phyloP scores from a whole-genome alignment of 176 grass and related monocot genomes.

The Luzula sylvatica region DNA sequence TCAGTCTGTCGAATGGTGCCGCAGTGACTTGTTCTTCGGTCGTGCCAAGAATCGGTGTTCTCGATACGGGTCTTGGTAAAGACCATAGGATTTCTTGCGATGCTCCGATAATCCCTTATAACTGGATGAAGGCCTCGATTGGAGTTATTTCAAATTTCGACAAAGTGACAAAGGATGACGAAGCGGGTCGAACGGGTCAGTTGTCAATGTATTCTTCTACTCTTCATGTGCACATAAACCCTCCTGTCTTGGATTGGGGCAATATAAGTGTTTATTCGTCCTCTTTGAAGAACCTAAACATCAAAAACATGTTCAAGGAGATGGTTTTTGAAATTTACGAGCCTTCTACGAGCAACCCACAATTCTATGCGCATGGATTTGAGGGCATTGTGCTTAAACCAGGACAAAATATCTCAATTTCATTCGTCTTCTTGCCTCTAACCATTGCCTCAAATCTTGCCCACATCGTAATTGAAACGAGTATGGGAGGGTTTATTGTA shows the following conservation, averaged over 20 bases:
- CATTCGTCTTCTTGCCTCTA: conserved; percentile 76
- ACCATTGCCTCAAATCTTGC: conserved; percentile 54
- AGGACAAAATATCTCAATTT: conserved; percentile 50
- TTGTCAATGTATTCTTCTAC: conserved; percentile 26
- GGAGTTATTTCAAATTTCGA: conserved; percentile 41
- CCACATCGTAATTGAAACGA: conserved; percentile 82
- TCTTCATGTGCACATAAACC: conserved; percentile 62
- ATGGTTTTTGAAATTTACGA: conserved; percentile 52
- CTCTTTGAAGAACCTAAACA: conserved; percentile 50
- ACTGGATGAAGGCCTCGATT: conserved; percentile 65
- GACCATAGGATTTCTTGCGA: conserved; percentile 42
- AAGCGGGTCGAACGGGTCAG: conserved; percentile 19
- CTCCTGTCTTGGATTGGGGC: conserved; percentile 76
- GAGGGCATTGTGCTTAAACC: conserved; percentile 54
- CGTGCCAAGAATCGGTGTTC: conserved; percentile 17
- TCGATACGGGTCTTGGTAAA: conserved; percentile 3
- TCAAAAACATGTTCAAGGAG: conserved; percentile 54
- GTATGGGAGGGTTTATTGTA: conserved; percentile 83
- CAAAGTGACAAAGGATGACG: conserved; percentile 19
- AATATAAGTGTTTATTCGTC: conserved; percentile 45
- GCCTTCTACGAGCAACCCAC: conserved; percentile 66
- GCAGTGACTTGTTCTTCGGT: conserved; percentile 51
- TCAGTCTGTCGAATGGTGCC: conserved; percentile 37
- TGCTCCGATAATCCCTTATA: conserved; percentile 61
- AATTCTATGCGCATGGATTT: conserved; percentile 73